These are phyloP conservation scores for Plasmodium vivax DNA, from an alignment of 169 alveolate genomes.

Conservation along the genomic window DNA sequence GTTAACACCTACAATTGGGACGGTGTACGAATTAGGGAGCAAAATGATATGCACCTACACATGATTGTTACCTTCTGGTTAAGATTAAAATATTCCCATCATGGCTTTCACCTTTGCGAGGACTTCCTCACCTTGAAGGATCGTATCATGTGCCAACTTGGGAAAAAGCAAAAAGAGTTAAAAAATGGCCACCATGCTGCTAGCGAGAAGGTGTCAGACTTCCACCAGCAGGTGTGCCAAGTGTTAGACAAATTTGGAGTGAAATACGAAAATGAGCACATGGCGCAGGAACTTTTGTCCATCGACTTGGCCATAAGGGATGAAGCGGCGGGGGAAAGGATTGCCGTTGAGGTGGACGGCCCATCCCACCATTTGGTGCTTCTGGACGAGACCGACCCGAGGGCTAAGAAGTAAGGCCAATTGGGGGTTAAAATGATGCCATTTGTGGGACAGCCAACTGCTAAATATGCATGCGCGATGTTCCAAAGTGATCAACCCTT, in stretches of 20 bases:
- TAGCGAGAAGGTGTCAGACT: conserved; percentile 9
- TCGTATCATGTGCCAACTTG: conserved; percentile 9
- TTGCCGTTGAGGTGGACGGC: conserved; percentile 73
- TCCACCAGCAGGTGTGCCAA: conserved; percentile 29
- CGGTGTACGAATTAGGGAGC: conserved; percentile 20
- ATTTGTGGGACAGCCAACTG: background rate
- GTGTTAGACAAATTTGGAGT: conserved; percentile 29
- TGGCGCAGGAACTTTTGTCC: conserved; percentile 57
- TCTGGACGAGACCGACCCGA: conserved; percentile 6
- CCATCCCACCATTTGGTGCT: conserved; percentile 72
- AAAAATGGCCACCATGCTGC: background rate
- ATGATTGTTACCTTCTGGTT: conserved; percentile 72
- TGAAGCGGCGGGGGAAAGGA: background rate
- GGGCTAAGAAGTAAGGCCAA: conserved; percentile 35
- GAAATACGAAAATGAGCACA: conserved; percentile 53
- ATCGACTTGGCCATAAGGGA: conserved; percentile 42
- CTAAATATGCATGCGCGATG: background rate
- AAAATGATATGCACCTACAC: conserved; percentile 68
- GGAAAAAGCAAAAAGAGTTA: background rate
- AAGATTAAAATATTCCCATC: conserved; percentile 60
- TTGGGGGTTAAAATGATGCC: background rate
- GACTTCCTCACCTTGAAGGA: conserved; percentile 15
- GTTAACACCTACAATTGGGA: conserved; percentile 61
- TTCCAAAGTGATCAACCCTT: background rate
- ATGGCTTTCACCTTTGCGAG: conserved; percentile 1